Percentiles rank a stretch among this genome's conserved stretches.
Evolutionary conservation across 495 filamentous ascomycete species (phyloP).

Genomic region (Sabuloglossum arenarium): DNA sequence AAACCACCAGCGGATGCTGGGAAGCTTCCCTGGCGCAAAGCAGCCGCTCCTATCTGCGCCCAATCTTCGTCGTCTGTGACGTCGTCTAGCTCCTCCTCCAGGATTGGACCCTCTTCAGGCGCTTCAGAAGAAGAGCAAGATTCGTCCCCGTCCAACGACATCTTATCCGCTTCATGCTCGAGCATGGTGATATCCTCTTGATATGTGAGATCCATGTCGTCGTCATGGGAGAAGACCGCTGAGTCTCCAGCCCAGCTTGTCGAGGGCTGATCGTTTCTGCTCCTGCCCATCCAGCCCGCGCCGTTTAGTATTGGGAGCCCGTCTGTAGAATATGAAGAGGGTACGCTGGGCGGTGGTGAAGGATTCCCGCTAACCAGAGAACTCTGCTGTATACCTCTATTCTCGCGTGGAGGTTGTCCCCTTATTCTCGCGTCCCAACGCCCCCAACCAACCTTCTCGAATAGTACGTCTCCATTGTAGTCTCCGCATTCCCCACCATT

Average conservation of each 20-base stretch:
- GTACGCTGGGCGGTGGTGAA: slow-evolving; percentile 25
- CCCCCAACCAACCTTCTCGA: slow-evolving; percentile 95
- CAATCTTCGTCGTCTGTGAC: slow-evolving; percentile 97
- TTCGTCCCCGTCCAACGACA: slow-evolving; percentile 72
- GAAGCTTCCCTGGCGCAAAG: slow-evolving; percentile 54
- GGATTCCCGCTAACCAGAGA: slow-evolving; percentile 4
- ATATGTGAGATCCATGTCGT: slow-evolving; percentile 26
- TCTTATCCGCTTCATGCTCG: slow-evolving; percentile 83
- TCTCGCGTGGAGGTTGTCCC: slow-evolving; percentile 1
- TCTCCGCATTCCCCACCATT: slow-evolving; percentile 40
- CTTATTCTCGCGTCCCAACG: slow-evolving; percentile 61
- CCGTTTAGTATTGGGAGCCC: slow-evolving; percentile 8
- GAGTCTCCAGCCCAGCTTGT: slow-evolving; percentile 49
- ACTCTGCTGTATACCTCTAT: slow-evolving; percentile 11
- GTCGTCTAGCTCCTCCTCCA: slow-evolving; percentile 43
- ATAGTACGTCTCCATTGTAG: slow-evolving; percentile 53
- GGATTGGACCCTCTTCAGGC: slow-evolving; percentile 35
- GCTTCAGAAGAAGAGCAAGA: slow-evolving; percentile 55
- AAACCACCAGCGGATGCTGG: slow-evolving; percentile 14
- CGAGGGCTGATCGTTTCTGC: background rate
- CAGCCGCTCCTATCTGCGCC: slow-evolving; percentile 73
- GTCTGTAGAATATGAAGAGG: slow-evolving; percentile 22
- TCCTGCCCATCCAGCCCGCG: slow-evolving; percentile 14
- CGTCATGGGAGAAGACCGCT: slow-evolving; percentile 51
- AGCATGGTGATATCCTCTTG: slow-evolving; percentile 40